Evolutionary conservation across 805 yeast genomes (phyloP).

Genomic region (Metschnikowia gelsemii): DNA sequence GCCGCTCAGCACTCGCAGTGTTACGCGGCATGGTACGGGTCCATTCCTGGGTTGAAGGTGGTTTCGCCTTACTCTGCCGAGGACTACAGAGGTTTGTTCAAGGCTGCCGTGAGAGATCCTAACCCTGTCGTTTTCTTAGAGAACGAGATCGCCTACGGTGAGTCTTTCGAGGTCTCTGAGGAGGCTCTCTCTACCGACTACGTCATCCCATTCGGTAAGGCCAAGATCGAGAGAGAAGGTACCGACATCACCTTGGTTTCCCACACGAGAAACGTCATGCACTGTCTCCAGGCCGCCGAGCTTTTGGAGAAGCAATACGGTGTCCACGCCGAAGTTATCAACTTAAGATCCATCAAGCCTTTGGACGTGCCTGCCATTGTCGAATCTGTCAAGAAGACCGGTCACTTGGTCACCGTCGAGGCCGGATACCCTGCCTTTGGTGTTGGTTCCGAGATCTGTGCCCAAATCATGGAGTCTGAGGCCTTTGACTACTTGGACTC

Average conservation of each 20-base stretch:
- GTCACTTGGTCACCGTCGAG: conserved; percentile 94
- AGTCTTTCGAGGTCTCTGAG: conserved; percentile 82
- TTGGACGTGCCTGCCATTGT: conserved; percentile 85
- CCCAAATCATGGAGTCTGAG: conserved; percentile 97
- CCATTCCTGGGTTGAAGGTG: conserved; percentile 97
- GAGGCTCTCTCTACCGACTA: conserved; percentile 88
- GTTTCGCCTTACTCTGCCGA: conserved; percentile 93
- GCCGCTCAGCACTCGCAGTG: conserved; percentile 99
- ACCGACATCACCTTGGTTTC: conserved; percentile 84
- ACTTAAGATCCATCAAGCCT: conserved; percentile 96
- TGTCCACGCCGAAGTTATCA: conserved; percentile 88
- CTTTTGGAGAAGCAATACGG: conserved; percentile 78
- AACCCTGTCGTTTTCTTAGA: conserved; percentile 95
- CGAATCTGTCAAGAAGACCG: conserved; percentile 91
- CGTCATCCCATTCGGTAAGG: conserved; percentile 90
- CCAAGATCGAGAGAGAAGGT: conserved; percentile 94
- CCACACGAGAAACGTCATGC: conserved; percentile 87
- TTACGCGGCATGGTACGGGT: conserved; percentile 96
- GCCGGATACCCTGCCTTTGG: conserved; percentile 98
- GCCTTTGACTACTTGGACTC: conserved; percentile 98
- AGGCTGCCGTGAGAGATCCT: conserved; percentile 98
- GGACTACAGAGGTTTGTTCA: conserved; percentile 92
- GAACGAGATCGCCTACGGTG: conserved; percentile 94
- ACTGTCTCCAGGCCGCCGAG: conserved; percentile 89
- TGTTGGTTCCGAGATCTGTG: conserved; percentile 97